Evolutionary conservation across 108 stramenopile species (phyloP).

Genomic region (Epipyxis sp.): DNA sequence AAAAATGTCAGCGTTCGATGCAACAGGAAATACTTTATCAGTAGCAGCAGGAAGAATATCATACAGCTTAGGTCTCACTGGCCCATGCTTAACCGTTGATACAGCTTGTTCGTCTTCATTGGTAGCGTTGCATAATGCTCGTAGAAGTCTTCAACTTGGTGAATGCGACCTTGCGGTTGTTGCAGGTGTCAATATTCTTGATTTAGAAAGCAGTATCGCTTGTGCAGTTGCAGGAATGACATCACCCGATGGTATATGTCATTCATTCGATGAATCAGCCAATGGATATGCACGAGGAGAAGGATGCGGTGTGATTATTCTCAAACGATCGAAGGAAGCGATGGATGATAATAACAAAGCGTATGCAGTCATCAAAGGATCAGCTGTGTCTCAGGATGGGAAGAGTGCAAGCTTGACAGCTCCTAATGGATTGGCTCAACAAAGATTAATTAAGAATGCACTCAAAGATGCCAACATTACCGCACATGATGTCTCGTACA

Average conservation of each 20-base stretch:
- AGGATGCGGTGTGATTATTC: slow-evolving; percentile 21
- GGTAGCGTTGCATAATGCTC: slow-evolving; percentile 47
- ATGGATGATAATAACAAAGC: neutral
- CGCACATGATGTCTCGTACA: slow-evolving; percentile 35
- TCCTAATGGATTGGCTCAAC: slow-evolving; percentile 51
- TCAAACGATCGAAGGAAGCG: neutral
- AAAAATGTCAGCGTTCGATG: slow-evolving; percentile 12
- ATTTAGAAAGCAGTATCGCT: neutral
- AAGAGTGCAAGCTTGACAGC: slow-evolving; percentile 51
- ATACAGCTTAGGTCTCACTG: slow-evolving; percentile 46
- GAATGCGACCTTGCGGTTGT: slow-evolving; percentile 45
- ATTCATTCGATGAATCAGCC: slow-evolving; percentile 2
- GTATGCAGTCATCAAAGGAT: slow-evolving; percentile 34
- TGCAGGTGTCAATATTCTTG: slow-evolving; percentile 43
- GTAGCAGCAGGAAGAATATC: slow-evolving; percentile 48
- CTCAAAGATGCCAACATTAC: slow-evolving; percentile 36
- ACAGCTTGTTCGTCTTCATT: slow-evolving; percentile 58
- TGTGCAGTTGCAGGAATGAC: slow-evolving; percentile 12
- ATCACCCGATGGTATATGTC: neutral
- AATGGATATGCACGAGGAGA: slow-evolving; percentile 42
- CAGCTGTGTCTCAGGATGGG: slow-evolving; percentile 55
- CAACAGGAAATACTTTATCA: slow-evolving; percentile 41
- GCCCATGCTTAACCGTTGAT: slow-evolving; percentile 50
- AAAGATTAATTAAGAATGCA: slow-evolving; percentile 34
- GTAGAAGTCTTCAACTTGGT: slow-evolving; percentile 20